A percentile compares a stretch with the other conserved stretches of the same genome.
These are phyloP conservation scores for Fonsecaea nubica DNA, from an alignment of 2,329 filamentous ascomycete genomes.

Conservation along the genomic window DNA sequence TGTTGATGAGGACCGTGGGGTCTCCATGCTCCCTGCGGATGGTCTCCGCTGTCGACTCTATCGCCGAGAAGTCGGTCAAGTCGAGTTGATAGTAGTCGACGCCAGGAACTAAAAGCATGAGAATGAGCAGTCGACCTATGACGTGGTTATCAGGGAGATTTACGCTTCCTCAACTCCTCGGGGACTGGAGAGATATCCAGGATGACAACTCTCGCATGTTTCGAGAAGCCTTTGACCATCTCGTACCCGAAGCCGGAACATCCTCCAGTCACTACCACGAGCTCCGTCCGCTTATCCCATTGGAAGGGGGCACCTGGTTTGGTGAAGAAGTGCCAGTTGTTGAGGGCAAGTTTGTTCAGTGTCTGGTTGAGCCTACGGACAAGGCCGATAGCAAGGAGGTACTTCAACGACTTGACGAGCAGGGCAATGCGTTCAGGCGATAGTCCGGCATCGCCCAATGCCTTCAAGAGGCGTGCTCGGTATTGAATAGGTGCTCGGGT, in stretches of 20 bases:
- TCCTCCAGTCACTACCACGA: constrained; percentile 62
- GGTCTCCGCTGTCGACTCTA: constrained; percentile 48
- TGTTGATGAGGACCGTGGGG: constrained; percentile 75
- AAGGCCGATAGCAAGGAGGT: constrained; percentile 61
- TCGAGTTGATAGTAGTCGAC: constrained; percentile 75
- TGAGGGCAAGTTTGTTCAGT: constrained; percentile 58
- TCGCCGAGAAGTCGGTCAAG: constrained; percentile 64
- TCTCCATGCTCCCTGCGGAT: constrained; percentile 65
- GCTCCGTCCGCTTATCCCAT: constrained; percentile 45
- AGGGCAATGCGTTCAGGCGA: constrained; percentile 24
- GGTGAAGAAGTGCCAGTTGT: constrained; percentile 48
- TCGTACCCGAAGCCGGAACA: constrained; percentile 74
- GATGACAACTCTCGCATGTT: constrained; percentile 72
- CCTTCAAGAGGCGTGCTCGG: constrained; percentile 27
- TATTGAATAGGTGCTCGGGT: constrained; percentile 32
- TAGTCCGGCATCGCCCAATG: constrained; percentile 21
- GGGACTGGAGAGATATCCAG: constrained; percentile 65
- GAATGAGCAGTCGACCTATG: neutral
- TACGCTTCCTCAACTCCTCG: constrained; percentile 34
- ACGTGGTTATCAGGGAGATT: neutral
- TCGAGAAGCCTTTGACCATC: constrained; percentile 70
- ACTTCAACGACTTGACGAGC: constrained; percentile 45
- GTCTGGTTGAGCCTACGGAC: constrained; percentile 58
- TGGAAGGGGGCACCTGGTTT: constrained; percentile 40
- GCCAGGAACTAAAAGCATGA: constrained; percentile 42